phyloP scores from a whole-genome alignment of 192 early-diverging fungal species.

The Backusella tarrabulga region DNA sequence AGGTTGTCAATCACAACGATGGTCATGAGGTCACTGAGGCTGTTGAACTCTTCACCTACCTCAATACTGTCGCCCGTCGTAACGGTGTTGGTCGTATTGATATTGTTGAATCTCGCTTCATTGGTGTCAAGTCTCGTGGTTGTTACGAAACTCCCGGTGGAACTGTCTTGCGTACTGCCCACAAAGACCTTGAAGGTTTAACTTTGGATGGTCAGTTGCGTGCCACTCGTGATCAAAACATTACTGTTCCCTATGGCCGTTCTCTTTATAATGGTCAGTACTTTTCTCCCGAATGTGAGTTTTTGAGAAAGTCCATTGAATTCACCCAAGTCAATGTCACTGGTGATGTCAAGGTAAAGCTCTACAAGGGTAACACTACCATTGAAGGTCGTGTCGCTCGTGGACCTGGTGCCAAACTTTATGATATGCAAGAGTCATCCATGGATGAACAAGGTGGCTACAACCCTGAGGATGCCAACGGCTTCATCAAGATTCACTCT shows the following conservation, averaged over 20 bases:
- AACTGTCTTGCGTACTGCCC: slow-evolving; percentile 91
- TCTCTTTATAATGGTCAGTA: slow-evolving; percentile 95
- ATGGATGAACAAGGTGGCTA: slow-evolving; percentile 95
- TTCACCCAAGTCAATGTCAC: slow-evolving; percentile 85
- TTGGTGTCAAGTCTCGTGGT: slow-evolving; percentile 98
- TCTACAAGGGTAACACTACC: slow-evolving; percentile 93
- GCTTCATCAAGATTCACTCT: slow-evolving; percentile 97
- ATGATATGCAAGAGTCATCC: slow-evolving; percentile 93
- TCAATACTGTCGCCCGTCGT: slow-evolving; percentile 93
- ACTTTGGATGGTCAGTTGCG: slow-evolving; percentile 95
- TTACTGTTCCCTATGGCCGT: slow-evolving; percentile 73
- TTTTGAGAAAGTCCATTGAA: slow-evolving; percentile 79
- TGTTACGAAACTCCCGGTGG: slow-evolving; percentile 99
- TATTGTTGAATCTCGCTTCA: slow-evolving; percentile 99
- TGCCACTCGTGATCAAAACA: slow-evolving; percentile 88
- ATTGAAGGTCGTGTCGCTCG: slow-evolving; percentile 86
- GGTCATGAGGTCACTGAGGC: slow-evolving; percentile 60
- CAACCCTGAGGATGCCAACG: slow-evolving; percentile 89
- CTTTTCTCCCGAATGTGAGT: slow-evolving; percentile 95
- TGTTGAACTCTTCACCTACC: slow-evolving; percentile 90
- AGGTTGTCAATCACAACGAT: slow-evolving; percentile 83
- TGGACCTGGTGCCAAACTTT: slow-evolving; percentile 74
- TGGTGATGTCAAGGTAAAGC: slow-evolving; percentile 90
- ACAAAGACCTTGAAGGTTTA: slow-evolving; percentile 95
- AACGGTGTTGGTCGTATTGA: slow-evolving; percentile 98